Percentiles rank a stretch among this genome's conserved stretches.
Conservation (phyloP, 2,329 filamentous ascomycete species). For the Ophiostoma quercus region DNA sequence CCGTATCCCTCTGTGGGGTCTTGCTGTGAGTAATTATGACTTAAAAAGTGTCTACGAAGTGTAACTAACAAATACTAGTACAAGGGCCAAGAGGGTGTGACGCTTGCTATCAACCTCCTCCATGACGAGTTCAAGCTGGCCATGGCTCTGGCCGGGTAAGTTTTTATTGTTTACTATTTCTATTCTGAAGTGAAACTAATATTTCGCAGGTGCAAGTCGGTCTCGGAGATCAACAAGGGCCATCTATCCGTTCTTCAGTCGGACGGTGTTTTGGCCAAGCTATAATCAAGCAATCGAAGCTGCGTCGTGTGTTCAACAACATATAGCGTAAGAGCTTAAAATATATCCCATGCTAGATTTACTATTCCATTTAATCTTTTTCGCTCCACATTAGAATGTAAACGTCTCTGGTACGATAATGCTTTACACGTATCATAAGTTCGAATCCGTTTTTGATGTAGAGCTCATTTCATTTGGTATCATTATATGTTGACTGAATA, state of each 20-base stretch:
- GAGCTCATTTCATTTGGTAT: neutral
- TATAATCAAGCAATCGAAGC: neutral
- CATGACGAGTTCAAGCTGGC: conserved; percentile 19
- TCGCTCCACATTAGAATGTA: no score
- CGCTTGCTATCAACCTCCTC: conserved; percentile 18
- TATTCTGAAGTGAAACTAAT: neutral
- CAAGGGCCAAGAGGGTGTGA: conserved; percentile 22
- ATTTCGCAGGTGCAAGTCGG: neutral
- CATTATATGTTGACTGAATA: neutral
- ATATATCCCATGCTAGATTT: neutral
- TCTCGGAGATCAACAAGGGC: conserved; percentile 15
- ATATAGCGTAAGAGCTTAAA: neutral
- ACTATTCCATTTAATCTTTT: no score
- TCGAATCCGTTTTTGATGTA: neutral
- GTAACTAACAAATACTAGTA: neutral
- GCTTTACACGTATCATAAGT: no score
- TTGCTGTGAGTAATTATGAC: conserved; percentile 28
- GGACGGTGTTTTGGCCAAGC: conserved; percentile 4
- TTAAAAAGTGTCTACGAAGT: accelerated
- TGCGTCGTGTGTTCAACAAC: accelerated
- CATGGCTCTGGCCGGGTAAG: conserved; percentile 19
- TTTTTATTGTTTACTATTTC: neutral
- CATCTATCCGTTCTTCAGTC: neutral
- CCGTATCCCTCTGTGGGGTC: conserved; percentile 45
- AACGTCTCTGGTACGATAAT: no score